phyloP scores from a whole-genome alignment of 2,329 filamentous ascomycete species.

The Aspergillus aculeatus region DNA sequence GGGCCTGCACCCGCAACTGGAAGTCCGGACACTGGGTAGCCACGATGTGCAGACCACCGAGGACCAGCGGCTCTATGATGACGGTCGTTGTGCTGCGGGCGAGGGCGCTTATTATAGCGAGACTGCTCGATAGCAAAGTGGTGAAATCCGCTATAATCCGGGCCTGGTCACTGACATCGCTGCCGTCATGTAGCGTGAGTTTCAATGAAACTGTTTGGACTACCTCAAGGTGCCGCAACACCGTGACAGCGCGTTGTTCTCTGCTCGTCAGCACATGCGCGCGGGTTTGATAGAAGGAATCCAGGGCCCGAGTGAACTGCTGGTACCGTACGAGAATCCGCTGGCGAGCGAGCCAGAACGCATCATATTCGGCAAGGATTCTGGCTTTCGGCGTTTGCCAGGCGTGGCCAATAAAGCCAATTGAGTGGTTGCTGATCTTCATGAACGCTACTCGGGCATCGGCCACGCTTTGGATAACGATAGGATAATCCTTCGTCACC shows the following conservation, averaged over 20 bases:
- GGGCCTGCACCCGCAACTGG: constrained; percentile 12
- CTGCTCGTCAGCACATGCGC: not conserved
- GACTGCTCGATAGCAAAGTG: not conserved
- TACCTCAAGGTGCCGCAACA: constrained; percentile 10
- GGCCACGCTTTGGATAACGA: not conserved
- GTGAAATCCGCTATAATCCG: constrained; percentile 9
- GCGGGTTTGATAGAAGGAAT: not conserved
- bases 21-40: constrained; percentile 18
- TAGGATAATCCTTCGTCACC: too few relatives aligned
- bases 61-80: constrained; percentile 13
- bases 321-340: not conserved
- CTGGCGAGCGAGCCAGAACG: constrained; percentile 4
- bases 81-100: constrained; percentile 10
- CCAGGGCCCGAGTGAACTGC: not conserved
- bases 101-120: constrained; percentile 4
- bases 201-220: constrained; percentile 9
- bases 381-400: constrained; percentile 12
- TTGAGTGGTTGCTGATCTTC: constrained; percentile 4
- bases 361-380: constrained; percentile 4
- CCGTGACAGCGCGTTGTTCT: constrained; percentile 7
- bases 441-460: not conserved
- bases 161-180: not conserved
- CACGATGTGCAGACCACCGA: constrained; percentile 13
- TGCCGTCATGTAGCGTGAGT: constrained; percentile 12
- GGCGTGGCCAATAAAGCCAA: constrained; percentile 15